phyloP scores from a whole-genome alignment of 2,329 filamentous ascomycete genomes.

The Pseudocercospora crystallina region DNA sequence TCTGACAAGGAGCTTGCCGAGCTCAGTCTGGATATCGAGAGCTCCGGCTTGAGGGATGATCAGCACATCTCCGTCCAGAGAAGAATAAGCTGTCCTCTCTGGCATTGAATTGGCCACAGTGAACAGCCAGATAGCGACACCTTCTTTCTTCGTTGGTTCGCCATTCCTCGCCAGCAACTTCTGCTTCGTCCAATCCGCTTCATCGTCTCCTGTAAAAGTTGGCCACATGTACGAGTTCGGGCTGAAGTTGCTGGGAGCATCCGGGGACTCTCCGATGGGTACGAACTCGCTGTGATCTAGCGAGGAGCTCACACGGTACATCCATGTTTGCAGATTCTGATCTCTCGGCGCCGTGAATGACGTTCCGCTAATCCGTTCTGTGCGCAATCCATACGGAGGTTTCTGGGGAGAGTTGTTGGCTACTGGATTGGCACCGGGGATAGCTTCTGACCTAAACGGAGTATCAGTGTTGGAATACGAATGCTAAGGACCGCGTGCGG shows the following conservation, averaged over 20 bases:
- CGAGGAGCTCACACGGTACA: conserved; percentile 52
- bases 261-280: conserved; percentile 3
- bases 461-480: neutral
- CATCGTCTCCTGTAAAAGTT: conserved; percentile 35
- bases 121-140: conserved; percentile 76
- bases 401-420: conserved; percentile 80
- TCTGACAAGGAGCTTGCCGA: conserved; percentile 61
- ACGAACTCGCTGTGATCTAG: conserved; percentile 13
- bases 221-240: conserved; percentile 24
- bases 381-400: conserved; percentile 72
- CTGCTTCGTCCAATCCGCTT: conserved; percentile 61
- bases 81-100: conserved; percentile 71
- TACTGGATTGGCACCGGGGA: conserved; percentile 69
- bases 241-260: conserved; percentile 3
- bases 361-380: conserved; percentile 63
- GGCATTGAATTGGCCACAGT: conserved; percentile 76
- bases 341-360: conserved; percentile 57
- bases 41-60: conserved; percentile 64
- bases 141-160: conserved; percentile 72
- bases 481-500: neutral
- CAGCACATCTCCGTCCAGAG: conserved; percentile 68
- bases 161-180: conserved; percentile 74
- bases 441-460: conserved; percentile 59
- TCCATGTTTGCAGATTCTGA: conserved; percentile 57
- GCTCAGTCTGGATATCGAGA: conserved; percentile 66